phyloP scores from a whole-genome alignment of 441 rosid species.

The Populus hybrid region DNA sequence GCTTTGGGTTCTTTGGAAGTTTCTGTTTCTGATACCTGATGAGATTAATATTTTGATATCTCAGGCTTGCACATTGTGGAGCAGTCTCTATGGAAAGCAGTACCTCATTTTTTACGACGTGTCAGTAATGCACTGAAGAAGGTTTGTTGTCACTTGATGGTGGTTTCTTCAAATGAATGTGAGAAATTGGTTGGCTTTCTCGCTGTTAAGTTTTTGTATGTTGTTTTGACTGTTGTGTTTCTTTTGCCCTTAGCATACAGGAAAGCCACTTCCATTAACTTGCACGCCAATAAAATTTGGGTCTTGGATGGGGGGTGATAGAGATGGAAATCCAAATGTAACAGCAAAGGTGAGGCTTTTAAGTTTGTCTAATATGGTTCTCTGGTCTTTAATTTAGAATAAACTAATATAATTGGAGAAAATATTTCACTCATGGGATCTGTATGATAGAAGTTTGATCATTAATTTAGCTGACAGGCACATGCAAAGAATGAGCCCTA shows the following conservation, averaged over 20 bases:
- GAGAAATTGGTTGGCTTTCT: slow-evolving; percentile 5
- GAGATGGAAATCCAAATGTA: slow-evolving; percentile 98
- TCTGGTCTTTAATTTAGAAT: background rate
- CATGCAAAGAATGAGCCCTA: background rate
- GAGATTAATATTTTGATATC: slow-evolving; percentile 15
- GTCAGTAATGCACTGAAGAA: slow-evolving; percentile 92
- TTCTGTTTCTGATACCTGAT: slow-evolving; percentile 1
- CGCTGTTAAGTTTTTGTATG: slow-evolving; percentile 1
- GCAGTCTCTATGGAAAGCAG: slow-evolving; percentile 96
- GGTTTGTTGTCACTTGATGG: slow-evolving; percentile 37
- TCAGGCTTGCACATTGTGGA: slow-evolving; percentile 93
- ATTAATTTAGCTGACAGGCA: background rate
- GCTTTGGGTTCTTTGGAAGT: slow-evolving; percentile 2
- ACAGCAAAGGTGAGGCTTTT: slow-evolving; percentile 72
- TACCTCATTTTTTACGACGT: slow-evolving; percentile 94
- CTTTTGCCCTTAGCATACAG: slow-evolving; percentile 56
- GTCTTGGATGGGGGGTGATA: slow-evolving; percentile 99
- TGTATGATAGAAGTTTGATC: background rate
- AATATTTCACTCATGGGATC: background rate
- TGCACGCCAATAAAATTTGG: slow-evolving; percentile 94
- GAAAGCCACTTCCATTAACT: slow-evolving; percentile 85
- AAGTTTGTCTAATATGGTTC: background rate
- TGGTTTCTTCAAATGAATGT: slow-evolving; percentile 9
- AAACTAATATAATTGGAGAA: background rate
- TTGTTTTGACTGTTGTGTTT: background rate